phyloP scores from a whole-genome alignment of 768 basidiomycete genomes.

The Podaxis pistillaris region DNA sequence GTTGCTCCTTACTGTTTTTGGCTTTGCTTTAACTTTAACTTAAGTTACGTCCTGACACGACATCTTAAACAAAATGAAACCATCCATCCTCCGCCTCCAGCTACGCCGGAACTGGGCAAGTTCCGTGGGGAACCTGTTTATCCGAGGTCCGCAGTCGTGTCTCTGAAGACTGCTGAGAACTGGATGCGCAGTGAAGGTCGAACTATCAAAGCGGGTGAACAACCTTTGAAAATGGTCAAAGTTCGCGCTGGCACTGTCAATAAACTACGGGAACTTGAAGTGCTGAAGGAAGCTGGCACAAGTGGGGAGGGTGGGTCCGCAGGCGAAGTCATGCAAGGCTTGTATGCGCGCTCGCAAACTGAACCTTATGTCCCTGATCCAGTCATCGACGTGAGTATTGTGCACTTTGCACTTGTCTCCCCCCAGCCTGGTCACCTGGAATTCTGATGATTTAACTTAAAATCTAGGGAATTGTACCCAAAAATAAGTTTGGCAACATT shows the following conservation, averaged over 20 bases:
- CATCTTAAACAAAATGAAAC: conserved; percentile 89
- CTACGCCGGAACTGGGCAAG: conserved; percentile 75
- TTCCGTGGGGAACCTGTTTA: conserved; percentile 95
- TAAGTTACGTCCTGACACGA: conserved; percentile 66
- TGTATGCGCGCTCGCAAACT: conserved; percentile 87
- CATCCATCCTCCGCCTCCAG: conserved; percentile 66
- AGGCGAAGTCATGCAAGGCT: conserved; percentile 72
- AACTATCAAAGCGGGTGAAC: conserved; percentile 64
- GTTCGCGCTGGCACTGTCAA: conserved; percentile 79
- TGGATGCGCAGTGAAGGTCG: conserved; percentile 89
- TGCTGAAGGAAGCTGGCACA: conserved; percentile 37
- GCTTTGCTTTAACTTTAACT: neutral
- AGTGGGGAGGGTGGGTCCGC: conserved; percentile 26
- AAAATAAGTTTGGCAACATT: conserved; percentile 96
- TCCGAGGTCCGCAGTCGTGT: conserved; percentile 77
- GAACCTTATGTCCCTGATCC: conserved; percentile 77
- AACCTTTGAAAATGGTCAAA: conserved; percentile 90
- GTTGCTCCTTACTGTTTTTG: conserved; percentile 22
- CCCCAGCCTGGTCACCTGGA: neutral
- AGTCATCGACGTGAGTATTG: conserved; percentile 69
- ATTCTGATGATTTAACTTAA: neutral
- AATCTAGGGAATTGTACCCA: conserved; percentile 83
- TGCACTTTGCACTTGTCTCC: neutral
- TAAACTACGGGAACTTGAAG: conserved; percentile 64
- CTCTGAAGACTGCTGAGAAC: conserved; percentile 88